Conservation (phyloP, 1,284 basidiomycete genomes). For the Marasmius fiardii region DNA sequence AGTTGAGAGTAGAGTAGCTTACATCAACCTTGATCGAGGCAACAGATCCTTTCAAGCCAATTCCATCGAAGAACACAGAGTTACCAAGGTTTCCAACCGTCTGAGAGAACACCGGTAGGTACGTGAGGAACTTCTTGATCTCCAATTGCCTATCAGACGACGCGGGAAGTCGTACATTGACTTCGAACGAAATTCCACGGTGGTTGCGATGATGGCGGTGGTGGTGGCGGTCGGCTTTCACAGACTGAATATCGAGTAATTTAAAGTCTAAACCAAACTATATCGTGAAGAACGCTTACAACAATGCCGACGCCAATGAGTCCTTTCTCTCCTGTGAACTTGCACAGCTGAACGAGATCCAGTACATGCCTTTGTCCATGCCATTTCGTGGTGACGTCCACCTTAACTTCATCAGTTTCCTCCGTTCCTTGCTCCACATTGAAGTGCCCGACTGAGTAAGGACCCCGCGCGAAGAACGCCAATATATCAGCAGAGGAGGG, state of each 20-base stretch:
- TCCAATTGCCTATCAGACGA: conserved; percentile 16
- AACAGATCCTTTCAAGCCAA: conserved; percentile 24
- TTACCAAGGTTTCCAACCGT: conserved; percentile 26
- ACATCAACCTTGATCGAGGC: conserved; percentile 28
- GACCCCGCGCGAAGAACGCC: conserved; percentile 34
- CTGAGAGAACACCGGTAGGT: conserved; percentile 30
- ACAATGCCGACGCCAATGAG: conserved; percentile 41
- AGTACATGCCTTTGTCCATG: conserved; percentile 18
- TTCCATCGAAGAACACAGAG: conserved; percentile 28
- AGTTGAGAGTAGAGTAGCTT: background rate
- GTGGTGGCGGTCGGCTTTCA: background rate
- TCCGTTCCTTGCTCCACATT: conserved; percentile 27
- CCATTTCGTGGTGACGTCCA: conserved; percentile 33
- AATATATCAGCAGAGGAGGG: conserved; percentile 32
- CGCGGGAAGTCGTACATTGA: conserved; percentile 31
- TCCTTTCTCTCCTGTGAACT: conserved; percentile 22
- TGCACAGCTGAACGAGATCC: conserved; percentile 34
- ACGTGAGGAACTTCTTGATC: conserved; percentile 32
- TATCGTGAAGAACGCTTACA: conserved; percentile 22
- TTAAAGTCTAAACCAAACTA: too few species aligned
- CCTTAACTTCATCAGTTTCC: conserved; percentile 22
- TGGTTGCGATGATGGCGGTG: conserved; percentile 7
- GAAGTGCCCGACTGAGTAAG: conserved; percentile 25
- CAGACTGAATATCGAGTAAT: background rate
- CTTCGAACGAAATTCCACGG: conserved; percentile 23